Conservation (phyloP, 805 yeast genomes). For the Candida montana region DNA sequence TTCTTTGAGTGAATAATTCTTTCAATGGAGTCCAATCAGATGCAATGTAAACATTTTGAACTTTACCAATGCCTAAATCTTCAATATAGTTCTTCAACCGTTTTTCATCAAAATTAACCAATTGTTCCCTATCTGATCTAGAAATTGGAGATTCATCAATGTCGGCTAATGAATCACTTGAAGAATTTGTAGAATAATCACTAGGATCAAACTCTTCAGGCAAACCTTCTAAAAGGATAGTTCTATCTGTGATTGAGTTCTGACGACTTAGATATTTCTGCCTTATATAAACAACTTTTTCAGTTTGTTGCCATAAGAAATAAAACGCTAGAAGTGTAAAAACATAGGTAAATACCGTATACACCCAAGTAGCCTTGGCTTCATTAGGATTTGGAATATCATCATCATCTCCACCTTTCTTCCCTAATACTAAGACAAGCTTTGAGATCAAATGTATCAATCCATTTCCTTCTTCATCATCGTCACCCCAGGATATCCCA, state of each 20-base stretch:
- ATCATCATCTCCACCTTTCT: constrained; percentile 36
- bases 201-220: constrained; percentile 64
- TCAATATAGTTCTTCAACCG: constrained; percentile 72
- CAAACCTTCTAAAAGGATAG: constrained; percentile 80
- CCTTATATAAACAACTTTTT: constrained; percentile 67
- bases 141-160: too few relatives aligned
- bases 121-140: not conserved
- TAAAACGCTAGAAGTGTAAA: constrained; percentile 68
- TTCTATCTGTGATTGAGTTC: constrained; percentile 85
- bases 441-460: not conserved
- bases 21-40: constrained; percentile 79
- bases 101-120: constrained; percentile 40
- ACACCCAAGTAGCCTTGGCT: constrained; percentile 69
- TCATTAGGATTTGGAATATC: constrained; percentile 31
- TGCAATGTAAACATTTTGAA: constrained; percentile 70
- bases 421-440: not conserved
- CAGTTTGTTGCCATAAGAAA: constrained; percentile 65
- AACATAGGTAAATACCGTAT: constrained; percentile 79
- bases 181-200: constrained; percentile 15
- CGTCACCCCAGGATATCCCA: constrained; percentile 31
- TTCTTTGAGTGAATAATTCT: constrained; percentile 53
- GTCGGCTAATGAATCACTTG: constrained; percentile 9
- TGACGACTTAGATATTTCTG: constrained; percentile 83
- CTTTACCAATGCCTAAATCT: constrained; percentile 73
- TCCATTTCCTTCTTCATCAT: constrained; percentile 1